A percentile compares a stretch with the other conserved stretches of the same genome.
Evolutionary conservation across 2,329 filamentous ascomycete species (phyloP).

Genomic region (Sodiomyces alkalinus): DNA sequence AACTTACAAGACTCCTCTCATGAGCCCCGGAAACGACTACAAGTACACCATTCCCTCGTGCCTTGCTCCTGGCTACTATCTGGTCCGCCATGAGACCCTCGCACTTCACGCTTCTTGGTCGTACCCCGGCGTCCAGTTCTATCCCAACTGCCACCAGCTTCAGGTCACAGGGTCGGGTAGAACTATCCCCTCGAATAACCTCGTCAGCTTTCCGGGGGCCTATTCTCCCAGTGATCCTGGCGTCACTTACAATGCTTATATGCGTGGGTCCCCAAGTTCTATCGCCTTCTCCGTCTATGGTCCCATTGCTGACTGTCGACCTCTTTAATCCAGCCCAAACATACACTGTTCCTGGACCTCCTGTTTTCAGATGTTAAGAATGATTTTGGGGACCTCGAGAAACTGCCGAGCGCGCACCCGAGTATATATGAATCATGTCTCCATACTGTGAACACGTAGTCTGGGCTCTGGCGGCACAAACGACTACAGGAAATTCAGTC

Average conservation of each 20-base stretch:
- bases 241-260: constrained; percentile 36
- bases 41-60: constrained; percentile 38
- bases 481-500: too few species aligned
- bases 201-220: constrained; percentile 39
- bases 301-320: constrained; percentile 4
- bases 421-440: too few species aligned
- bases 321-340: constrained; percentile 2
- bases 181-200: constrained; percentile 20
- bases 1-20: constrained; percentile 20
- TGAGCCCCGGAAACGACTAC: constrained; percentile 25
- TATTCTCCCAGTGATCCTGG: constrained; percentile 35
- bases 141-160: constrained; percentile 42
- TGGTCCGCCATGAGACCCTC: constrained; percentile 42
- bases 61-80: constrained; percentile 37
- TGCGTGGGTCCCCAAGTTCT: background rate
- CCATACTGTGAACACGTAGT: too few species aligned
- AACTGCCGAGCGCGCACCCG: too few species aligned
- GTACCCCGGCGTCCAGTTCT: constrained; percentile 42
- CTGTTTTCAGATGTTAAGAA: constrained; percentile 28
- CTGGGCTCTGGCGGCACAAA: too few species aligned
- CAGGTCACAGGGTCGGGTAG: constrained; percentile 33
- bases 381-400: too few species aligned
- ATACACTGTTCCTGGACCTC: constrained; percentile 32
- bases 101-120: constrained; percentile 31
- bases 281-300: constrained; percentile 9